Base-by-base conservation (phyloP, 2,329 filamentous ascomycete species). In the Pestalotiopsis sp. region DNA sequence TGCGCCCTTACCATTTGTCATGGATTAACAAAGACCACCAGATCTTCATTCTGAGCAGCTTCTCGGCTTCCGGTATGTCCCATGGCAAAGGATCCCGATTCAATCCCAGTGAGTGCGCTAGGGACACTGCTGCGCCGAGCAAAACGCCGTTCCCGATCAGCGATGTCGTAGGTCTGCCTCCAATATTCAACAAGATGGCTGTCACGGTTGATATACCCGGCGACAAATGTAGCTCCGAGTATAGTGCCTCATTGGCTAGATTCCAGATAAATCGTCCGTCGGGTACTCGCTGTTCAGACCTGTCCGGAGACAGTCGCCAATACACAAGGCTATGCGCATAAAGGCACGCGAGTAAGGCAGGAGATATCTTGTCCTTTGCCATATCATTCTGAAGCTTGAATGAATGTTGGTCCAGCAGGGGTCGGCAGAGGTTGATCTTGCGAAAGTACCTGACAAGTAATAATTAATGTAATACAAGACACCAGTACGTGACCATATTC, bases 181-280 rank as follows among this genome's bases (percentile, higher is more conserved):
- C 85, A 1, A 90, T 77, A 71, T 91, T 88, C 10, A 91, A 80
- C 9, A 90, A 75, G 4, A 87, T 83, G 2, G 87, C 84, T 24
- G 85, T 82, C 26, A 91, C 82, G 0, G 87, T 88, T 1, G 87
- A 86, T 57, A 90, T 78, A 1, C 88, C 86, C 0, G 88, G 88
- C 0, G 85, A 85, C 1, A 87, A 81, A 63, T 88, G 84, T 6
- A 89, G 83, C 68, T 90, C 88, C 0, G 84, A 87, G 70, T 89
- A 87, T 3, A 89, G 79, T 1, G 88, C 86, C 65, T 87, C 86
- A 22, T 84, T 86, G 6, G 87, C 87, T 68, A 89, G 82, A 68
- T 90, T 90, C 82, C 89, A 89, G 9, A 88, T 84, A 73, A 88
- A 90, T 58, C 87, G 83, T 55, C 82, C 81, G 72, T 91, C 88